A percentile compares a stretch with the other conserved stretches of the same genome.
Conservation (phyloP, 176 grass and related monocot species). For the Oryza meridionalis region DNA sequence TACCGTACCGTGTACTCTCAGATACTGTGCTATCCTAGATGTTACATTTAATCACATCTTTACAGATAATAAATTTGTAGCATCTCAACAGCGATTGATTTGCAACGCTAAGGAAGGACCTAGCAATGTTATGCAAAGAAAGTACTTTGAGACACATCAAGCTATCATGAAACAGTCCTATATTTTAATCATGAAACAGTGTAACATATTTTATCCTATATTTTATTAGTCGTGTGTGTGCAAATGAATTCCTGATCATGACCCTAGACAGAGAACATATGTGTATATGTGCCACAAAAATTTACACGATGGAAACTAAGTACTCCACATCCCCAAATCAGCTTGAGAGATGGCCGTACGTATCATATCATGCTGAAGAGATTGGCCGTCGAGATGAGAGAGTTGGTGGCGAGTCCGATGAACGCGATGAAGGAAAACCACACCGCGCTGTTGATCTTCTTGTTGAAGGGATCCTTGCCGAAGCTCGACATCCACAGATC, state of each 20-base stretch:
- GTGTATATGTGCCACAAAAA: conserved; percentile 22
- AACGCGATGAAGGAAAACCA: conserved; percentile 82
- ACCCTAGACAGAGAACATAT: neutral
- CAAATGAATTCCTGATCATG: neutral
- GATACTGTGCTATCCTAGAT: neutral
- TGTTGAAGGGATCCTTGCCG: conserved; percentile 75
- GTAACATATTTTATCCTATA: neutral
- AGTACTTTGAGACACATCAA: neutral
- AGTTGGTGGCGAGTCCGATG: conserved; percentile 64
- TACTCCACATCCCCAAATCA: neutral
- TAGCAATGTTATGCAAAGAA: neutral
- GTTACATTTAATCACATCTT: neutral
- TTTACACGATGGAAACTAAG: conserved; percentile 18
- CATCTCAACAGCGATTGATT: neutral
- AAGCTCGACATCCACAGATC: conserved; percentile 89
- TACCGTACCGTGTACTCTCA: neutral
- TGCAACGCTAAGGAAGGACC: too few relatives aligned
- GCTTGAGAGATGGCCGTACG: too few relatives aligned
- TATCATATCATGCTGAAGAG: conserved; percentile 61
- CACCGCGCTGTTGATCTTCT: conserved; percentile 66
- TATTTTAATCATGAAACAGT: neutral
- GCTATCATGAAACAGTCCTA: neutral
- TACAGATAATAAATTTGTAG: neutral
- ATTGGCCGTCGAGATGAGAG: conserved; percentile 82
- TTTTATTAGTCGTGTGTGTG: neutral